phyloP scores from a whole-genome alignment of 306 rosid species.

The Quercus robur region DNA sequence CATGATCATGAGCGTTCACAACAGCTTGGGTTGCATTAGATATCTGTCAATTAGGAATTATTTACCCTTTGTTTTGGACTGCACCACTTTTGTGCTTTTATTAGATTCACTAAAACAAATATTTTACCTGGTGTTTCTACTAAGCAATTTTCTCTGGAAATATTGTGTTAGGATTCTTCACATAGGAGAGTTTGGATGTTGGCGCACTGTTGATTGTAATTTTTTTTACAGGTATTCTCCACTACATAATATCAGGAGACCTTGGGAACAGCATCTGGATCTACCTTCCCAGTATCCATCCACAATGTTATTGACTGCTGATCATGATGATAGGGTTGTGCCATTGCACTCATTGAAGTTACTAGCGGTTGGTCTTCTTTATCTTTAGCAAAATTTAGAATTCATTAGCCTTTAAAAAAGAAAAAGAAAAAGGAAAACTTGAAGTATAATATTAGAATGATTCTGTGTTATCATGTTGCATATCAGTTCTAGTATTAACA shows the following conservation, averaged over 20 bases:
- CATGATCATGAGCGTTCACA: background rate
- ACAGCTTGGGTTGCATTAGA: background rate
- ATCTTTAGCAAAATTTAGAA: background rate
- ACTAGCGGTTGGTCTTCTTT: slow-evolving; percentile 66
- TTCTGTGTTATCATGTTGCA: background rate
- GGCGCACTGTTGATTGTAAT: background rate
- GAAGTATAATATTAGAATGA: background rate
- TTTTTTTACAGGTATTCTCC: slow-evolving; percentile 72
- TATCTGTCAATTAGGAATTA: background rate
- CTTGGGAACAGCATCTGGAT: slow-evolving; percentile 64
- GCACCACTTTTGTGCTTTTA: background rate
- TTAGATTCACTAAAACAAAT: background rate
- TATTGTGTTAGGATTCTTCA: background rate
- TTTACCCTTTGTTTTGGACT: background rate
- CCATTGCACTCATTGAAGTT: slow-evolving; percentile 84
- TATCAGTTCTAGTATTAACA: background rate
- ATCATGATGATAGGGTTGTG: slow-evolving; percentile 97
- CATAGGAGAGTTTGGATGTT: background rate
- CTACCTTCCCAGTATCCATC: slow-evolving; percentile 73
- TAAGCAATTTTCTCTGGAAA: background rate
- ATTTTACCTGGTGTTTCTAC: background rate
- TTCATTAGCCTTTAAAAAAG: background rate
- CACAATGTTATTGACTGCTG: slow-evolving; percentile 92
- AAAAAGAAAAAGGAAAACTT: background rate
- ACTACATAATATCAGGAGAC: slow-evolving; percentile 84